phyloP scores from a whole-genome alignment of 73 alveolate species.

The Symbiodinium natans region DNA sequence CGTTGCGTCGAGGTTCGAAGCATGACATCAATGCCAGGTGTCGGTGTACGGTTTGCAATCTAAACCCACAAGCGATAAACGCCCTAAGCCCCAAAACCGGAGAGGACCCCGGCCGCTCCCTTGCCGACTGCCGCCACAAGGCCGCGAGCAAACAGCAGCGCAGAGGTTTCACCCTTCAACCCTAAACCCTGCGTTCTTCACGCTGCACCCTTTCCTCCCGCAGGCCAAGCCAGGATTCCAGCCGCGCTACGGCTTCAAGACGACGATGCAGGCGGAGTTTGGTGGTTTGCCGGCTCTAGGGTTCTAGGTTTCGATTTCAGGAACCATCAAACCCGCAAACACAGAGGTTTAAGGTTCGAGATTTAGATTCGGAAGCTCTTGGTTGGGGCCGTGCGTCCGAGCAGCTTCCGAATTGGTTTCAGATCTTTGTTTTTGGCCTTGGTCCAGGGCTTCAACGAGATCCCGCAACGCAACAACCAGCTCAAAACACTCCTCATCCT shows the following conservation, averaged over 20 bases:
- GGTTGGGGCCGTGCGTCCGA: not conserved
- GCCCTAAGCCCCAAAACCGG: no score
- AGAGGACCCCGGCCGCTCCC: conserved; percentile 12
- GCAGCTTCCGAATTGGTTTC: not conserved
- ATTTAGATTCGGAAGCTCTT: not conserved
- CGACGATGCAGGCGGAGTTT: conserved; percentile 23
- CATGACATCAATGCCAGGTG: no score
- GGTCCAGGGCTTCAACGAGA: not conserved
- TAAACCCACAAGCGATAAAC: no score
- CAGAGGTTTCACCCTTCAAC: no score
- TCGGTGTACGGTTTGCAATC: no score
- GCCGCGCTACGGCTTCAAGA: conserved; percentile 58
- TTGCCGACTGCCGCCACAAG: conserved; percentile 73
- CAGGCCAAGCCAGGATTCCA: conserved; percentile 49
- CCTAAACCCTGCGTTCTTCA: no score
- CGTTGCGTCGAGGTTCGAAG: no score
- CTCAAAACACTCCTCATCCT: no score
- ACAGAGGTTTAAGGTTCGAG: not conserved
- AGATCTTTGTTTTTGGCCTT: not conserved
- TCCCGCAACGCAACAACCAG: no score
- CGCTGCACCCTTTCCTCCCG: no score
- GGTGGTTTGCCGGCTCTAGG: not conserved
- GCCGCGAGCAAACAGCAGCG: no score
- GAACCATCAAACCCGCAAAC: no score
- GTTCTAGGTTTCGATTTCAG: not conserved